Evolutionary conservation across 106 monocot genomes (phyloP).

Genomic region (Platanthera zijinensis): DNA sequence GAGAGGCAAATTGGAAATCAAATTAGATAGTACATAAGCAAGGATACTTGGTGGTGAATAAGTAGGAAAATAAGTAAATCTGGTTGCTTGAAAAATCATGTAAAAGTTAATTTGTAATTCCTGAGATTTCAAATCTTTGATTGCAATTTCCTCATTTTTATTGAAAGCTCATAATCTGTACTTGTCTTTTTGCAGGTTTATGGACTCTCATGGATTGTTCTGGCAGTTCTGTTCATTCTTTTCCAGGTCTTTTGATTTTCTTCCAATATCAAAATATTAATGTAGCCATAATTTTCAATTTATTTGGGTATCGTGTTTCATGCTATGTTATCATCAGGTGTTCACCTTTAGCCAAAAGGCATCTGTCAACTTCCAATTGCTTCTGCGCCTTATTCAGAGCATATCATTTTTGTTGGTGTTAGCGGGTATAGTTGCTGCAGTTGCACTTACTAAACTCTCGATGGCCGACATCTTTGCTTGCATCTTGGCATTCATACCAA

Average conservation of each 20-base stretch:
- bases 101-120: too few relatives aligned
- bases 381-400: conserved; percentile 80
- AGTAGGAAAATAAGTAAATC: too few relatives aligned
- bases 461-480: conserved; percentile 75
- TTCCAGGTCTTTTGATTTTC: conserved; percentile 36
- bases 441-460: conserved; percentile 53
- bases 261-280: not conserved
- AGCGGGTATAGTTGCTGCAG: conserved; percentile 55
- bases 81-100: not conserved
- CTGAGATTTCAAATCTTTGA: too few relatives aligned
- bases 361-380: conserved; percentile 84
- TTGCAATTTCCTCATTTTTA: not conserved
- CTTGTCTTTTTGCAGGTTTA: conserved; percentile 39
- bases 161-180: not conserved
- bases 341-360: conserved; percentile 94
- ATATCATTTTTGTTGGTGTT: conserved; percentile 61
- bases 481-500: conserved; percentile 88
- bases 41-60: not conserved
- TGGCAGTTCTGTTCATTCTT: conserved; percentile 60
- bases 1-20: not conserved
- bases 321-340: conserved; percentile 34
- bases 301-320: not conserved
- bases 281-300: not conserved
- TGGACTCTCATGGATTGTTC: conserved; percentile 71
- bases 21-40: not conserved